Conservation (phyloP, 345 rosid genomes). For the Jatropha curcas region DNA sequence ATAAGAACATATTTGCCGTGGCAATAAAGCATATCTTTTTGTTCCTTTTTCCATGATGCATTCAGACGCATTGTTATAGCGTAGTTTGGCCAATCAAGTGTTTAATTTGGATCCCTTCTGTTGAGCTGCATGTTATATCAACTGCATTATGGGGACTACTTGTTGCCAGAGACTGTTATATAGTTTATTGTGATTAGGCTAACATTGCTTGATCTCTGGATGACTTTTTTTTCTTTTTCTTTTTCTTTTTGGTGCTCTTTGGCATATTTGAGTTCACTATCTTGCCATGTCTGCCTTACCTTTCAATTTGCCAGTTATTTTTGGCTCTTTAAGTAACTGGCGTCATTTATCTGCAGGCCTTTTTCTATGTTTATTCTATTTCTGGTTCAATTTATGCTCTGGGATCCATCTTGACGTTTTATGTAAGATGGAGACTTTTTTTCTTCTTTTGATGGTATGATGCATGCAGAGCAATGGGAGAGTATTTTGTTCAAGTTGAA, state of each 20-base stretch:
- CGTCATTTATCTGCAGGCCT: neutral
- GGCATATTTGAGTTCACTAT: neutral
- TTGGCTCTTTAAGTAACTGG: neutral
- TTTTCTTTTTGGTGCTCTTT: neutral
- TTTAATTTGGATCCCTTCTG: neutral
- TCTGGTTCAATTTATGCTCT: neutral
- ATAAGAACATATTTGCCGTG: neutral
- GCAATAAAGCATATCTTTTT: neutral
- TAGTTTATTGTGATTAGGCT: neutral
- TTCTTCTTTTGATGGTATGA: constrained; percentile 19
- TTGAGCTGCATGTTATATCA: neutral
- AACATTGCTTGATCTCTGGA: neutral
- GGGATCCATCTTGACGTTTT: neutral
- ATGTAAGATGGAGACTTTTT: neutral
- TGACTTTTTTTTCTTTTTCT: neutral
- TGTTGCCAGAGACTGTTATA: neutral
- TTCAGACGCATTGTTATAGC: neutral
- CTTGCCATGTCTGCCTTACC: neutral
- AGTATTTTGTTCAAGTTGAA: constrained; percentile 54
- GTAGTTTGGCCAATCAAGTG: neutral
- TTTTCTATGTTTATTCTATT: neutral
- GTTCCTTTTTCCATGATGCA: neutral
- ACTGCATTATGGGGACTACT: neutral
- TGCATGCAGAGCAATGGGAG: constrained; percentile 61
- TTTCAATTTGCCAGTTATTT: neutral